Base-by-base conservation (phyloP, 352 stramenopile species). In the Phytophthora crassamura region DNA sequence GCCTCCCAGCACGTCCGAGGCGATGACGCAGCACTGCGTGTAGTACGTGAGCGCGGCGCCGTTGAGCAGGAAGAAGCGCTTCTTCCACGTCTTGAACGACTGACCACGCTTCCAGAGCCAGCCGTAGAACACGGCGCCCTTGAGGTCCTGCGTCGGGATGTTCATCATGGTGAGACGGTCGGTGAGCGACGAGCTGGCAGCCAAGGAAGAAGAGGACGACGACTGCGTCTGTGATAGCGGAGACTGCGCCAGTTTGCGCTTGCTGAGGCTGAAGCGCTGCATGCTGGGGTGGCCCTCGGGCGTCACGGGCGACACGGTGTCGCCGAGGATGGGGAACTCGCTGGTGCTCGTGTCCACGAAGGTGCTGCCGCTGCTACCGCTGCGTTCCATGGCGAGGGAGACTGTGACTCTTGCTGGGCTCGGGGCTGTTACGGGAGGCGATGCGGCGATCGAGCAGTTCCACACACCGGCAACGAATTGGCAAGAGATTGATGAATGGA, bases 21-120 rank as follows among this genome's bases (percentile, higher is more conserved):
- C 66, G 49, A 91, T 87, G 33, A 91, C 78, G 55, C 83, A 91
- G 54, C 67, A 78, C 61, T 91, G 83, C 32, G 69, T 81, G 60
- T 91, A 90, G 69, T 91, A 91, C 36, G 83, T 90, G 41, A 91
- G 67, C 16, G 79, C 77, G 53, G 66, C 74, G 22, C 83, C 83
- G 54, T 91, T 76, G 15, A 91, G 66, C 56, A 91, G 51, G 53
- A 91, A 91, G 51, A 90, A 91, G 42, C 83, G 83, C 71, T 90
- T 88, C 64, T 91, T 91, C 83, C 83, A 91, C 48, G 83, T 90
- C 69, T 89, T 89, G 52, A 91, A 89, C 15, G 72, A 83, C 55
- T 83, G 78, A 20, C 83, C 83, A 28, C 83, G 80, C 60, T 91
- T 91, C 83, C 83, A 91, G 35, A 91, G 80, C 83, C 83, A 91